Percentiles rank a stretch among this genome's conserved stretches.
Evolutionary conservation across 2,329 filamentous ascomycete species (phyloP).

Genomic region (Pyrenochaeta sp.): DNA sequence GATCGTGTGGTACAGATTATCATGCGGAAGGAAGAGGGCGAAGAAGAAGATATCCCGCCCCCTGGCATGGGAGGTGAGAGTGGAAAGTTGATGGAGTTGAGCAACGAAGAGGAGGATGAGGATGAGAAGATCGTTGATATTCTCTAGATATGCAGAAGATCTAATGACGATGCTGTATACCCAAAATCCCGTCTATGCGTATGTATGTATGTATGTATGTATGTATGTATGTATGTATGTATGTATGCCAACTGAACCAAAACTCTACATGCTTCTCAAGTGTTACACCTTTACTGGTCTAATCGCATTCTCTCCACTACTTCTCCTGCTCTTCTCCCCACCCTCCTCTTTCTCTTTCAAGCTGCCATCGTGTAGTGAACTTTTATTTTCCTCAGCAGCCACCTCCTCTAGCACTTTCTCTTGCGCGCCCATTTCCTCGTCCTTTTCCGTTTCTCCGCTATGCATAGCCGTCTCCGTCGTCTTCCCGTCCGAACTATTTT

Average conservation of each 20-base stretch:
- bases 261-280: not conserved
- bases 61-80: conserved; percentile 24
- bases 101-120: conserved; percentile 43
- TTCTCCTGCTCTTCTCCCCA: conserved; percentile 13
- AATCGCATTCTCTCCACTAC: conserved; percentile 21
- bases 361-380: conserved; percentile 16
- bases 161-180: not conserved
- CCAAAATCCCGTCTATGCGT: too few relatives aligned
- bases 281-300: conserved; percentile 15
- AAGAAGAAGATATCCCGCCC: conserved; percentile 56
- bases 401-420: conserved; percentile 31
- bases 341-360: conserved; percentile 5
- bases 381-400: conserved; percentile 43
- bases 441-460: conserved; percentile 26
- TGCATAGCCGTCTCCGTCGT: conserved; percentile 29
- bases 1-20: conserved; percentile 90
- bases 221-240: too few relatives aligned
- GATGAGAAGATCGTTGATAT: conserved; percentile 51
- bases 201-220: too few relatives aligned
- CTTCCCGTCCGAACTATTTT: conserved; percentile 51
- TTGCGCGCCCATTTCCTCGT: conserved; percentile 16
- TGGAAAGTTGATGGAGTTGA: conserved; percentile 39
- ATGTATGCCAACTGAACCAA: not conserved
- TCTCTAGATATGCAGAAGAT: conserved; percentile 6
- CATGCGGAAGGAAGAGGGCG: conserved; percentile 78